phyloP scores from a whole-genome alignment of 108 stramenopile genomes.

The Stephanodiscus minutulus region DNA sequence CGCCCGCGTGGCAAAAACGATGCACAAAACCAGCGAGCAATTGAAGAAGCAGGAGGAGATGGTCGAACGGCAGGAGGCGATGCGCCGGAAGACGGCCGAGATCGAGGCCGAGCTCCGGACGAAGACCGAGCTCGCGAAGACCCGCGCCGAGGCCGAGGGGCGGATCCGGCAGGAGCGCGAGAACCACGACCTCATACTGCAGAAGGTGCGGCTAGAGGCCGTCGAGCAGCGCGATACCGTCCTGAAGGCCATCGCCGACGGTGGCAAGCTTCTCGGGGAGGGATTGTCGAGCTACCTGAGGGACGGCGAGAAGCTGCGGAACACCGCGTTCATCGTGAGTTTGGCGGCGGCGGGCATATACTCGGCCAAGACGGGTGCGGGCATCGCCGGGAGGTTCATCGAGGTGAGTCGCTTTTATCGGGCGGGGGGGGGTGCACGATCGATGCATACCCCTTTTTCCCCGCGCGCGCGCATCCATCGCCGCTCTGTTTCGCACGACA shows the following conservation, averaged over 20 bases:
- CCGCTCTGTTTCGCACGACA: no score
- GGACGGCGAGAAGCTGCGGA: conserved; percentile 91
- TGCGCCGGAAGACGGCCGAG: conserved; percentile 96
- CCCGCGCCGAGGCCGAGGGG: conserved; percentile 94
- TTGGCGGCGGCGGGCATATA: conserved; percentile 94
- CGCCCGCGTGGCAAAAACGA: no score
- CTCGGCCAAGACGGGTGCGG: conserved; percentile 87
- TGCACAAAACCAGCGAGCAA: conserved; percentile 76
- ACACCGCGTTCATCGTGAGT: conserved; percentile 90
- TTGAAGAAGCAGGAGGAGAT: conserved; percentile 96
- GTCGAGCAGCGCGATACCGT: conserved; percentile 91
- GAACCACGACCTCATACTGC: conserved; percentile 95
- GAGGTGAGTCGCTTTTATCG: conserved; percentile 64
- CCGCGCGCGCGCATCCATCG: no score
- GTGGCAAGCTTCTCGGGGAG: conserved; percentile 86
- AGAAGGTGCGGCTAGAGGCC: conserved; percentile 86
- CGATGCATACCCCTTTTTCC: no score
- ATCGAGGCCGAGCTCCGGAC: conserved; percentile 94
- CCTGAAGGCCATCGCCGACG: conserved; percentile 90
- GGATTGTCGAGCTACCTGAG: conserved; percentile 83
- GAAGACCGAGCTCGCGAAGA: conserved; percentile 88
- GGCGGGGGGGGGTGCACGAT: background rate
- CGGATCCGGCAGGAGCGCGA: conserved; percentile 93
- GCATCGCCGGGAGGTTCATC: conserved; percentile 91
- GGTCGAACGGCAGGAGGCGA: conserved; percentile 92